Evolutionary conservation across 2,329 filamentous ascomycete genomes (phyloP).

Genomic region (Aphanocladium album): DNA sequence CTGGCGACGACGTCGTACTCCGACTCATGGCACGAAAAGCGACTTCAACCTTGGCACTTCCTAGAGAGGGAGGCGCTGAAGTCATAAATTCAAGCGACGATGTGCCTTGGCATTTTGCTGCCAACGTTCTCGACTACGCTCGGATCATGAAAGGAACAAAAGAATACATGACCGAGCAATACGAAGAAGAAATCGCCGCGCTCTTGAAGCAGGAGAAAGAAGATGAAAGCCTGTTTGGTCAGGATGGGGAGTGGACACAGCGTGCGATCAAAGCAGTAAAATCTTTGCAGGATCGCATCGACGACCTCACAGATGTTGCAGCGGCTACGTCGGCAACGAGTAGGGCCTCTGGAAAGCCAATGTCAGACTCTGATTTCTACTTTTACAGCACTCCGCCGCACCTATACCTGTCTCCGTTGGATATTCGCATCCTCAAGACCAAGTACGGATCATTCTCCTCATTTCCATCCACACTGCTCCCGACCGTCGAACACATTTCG

Average conservation of each 20-base stretch:
- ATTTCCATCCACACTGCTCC: constrained; percentile 81
- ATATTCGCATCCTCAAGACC: constrained; percentile 87
- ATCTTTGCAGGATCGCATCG: constrained; percentile 69
- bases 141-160: constrained; percentile 91
- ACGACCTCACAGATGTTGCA: constrained; percentile 33
- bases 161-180: constrained; percentile 80
- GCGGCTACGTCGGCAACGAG: constrained; percentile 17
- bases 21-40: constrained; percentile 77
- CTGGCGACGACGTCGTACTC: constrained; percentile 85
- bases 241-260: constrained; percentile 88
- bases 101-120: constrained; percentile 91
- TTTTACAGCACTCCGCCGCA: constrained; percentile 87
- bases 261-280: constrained; percentile 73
- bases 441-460: constrained; percentile 77
- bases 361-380: constrained; percentile 57
- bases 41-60: constrained; percentile 80
- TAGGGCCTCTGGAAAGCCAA: constrained; percentile 20
- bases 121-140: constrained; percentile 90
- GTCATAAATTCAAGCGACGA: constrained; percentile 64
- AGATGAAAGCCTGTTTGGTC: constrained; percentile 85
- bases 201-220: constrained; percentile 74
- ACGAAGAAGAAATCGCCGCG: constrained; percentile 70
- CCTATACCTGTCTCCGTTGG: constrained; percentile 82
- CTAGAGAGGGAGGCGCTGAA: constrained; percentile 71
- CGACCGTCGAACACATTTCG: constrained; percentile 82